Evolutionary conservation across 495 filamentous ascomycete genomes (phyloP), one percentile per base, ranked within the genome.

Genomic region (Gamarada debralockiae): DNA sequence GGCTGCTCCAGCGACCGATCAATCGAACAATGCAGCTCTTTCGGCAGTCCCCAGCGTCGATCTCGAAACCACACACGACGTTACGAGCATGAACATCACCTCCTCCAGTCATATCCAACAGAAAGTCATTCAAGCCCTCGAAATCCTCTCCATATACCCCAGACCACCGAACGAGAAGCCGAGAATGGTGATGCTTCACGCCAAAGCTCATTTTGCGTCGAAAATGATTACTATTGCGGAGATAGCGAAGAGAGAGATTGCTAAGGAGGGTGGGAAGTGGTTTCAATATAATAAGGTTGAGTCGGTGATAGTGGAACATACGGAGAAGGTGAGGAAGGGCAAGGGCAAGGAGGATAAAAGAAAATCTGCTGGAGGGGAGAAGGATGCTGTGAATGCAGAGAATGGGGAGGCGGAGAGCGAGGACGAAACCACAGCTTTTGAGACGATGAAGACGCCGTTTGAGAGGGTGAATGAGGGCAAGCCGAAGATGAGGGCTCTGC

Each of bases 211-310:
- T 4, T 71, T 70, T 2, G 71, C 77, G 4, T 65, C 69, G 56
- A 90, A 89, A 63, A 70, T 85, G 46, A 75, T 87, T 52, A 81
- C 76, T 13, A 73, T 88, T 20, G 72, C 75, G 24, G 85, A 89
- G 66, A 80, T 88, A 14, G 70, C 78, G 12, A 85, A 85, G 57
- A 69, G 81, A 18, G 72, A 80, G 23, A 69, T 89, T 38, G 67
- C 52, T n/a, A 70, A 76, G 45, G 62, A 64, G 37, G 71, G 73
- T 1, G 69, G 71, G 37, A 69, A 69, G 50, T 84, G 78, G 77
- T 87, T 69, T 58, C 82, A 88, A 62, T 89, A 89, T 53, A 78
- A 75, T 38, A 59, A 69, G 4, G 56, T 83, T 23, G 67, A 68
- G 44, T 57, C 70, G 47, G 47, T 65, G 22, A 63, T 70, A 40